Evolutionary conservation across 139 green algal genomes (phyloP).

Genomic region (Limnomonas spitsbergensis): DNA sequence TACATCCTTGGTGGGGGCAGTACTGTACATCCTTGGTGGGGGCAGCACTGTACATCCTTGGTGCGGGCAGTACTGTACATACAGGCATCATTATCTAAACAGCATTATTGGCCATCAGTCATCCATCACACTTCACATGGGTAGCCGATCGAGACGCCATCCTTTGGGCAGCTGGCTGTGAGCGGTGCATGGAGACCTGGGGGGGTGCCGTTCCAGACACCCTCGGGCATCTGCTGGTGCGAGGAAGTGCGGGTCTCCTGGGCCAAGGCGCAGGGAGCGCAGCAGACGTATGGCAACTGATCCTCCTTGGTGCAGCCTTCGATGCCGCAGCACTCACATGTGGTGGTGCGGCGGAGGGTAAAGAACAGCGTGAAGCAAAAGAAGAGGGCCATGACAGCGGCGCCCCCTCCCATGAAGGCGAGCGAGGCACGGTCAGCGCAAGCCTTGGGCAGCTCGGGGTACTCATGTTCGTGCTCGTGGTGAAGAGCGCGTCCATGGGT

Average conservation of each 20-base stretch:
- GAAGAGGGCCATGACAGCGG: neutral
- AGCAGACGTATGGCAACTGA: slow-evolving; percentile 6
- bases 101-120: no score
- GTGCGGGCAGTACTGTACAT: no score
- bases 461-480: no score
- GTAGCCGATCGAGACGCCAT: neutral
- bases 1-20: no score
- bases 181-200: neutral
- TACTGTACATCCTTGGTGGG: no score
- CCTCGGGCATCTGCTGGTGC: slow-evolving; percentile 23
- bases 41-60: no score
- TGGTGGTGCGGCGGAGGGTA: slow-evolving; percentile 11
- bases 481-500: no score
- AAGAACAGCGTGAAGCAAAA: neutral
- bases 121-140: no score
- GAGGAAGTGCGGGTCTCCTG: slow-evolving; percentile 32
- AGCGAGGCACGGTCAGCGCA: neutral
- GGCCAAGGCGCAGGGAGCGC: slow-evolving; percentile 15
- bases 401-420: neutral
- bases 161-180: neutral
- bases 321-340: slow-evolving; percentile 22
- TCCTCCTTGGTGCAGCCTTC: slow-evolving; percentile 12
- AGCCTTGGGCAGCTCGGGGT: neutral
- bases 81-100: no score
- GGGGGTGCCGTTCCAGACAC: slow-evolving; percentile 20